These are phyloP conservation scores for Aureobasidium subglaciale DNA, from an alignment of 2,329 filamentous ascomycete genomes.

Conservation along the genomic window DNA sequence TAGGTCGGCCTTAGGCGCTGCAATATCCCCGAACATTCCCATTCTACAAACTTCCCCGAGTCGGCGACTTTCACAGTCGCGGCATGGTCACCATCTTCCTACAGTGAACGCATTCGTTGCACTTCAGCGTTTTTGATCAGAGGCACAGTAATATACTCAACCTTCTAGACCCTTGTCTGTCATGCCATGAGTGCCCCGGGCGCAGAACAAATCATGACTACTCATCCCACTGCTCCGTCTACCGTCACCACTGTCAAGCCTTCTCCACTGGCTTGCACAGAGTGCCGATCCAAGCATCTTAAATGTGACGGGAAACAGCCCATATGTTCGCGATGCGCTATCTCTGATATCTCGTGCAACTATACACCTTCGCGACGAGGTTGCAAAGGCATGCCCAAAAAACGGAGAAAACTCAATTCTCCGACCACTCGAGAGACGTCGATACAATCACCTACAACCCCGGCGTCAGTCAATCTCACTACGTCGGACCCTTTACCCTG, in stretches of 20 bases:
- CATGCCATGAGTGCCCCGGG: not conserved
- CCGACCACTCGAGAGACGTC: slow-evolving; percentile 50
- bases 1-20: no score
- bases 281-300: slow-evolving; percentile 55
- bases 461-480: slow-evolving; percentile 38
- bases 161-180: not conserved
- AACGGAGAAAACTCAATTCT: slow-evolving; percentile 41
- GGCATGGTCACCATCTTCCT: not conserved
- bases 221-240: not conserved
- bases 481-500: slow-evolving; percentile 45
- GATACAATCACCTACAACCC: slow-evolving; percentile 31
- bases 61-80: slow-evolving; percentile 9
- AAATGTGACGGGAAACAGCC: slow-evolving; percentile 68
- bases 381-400: slow-evolving; percentile 59
- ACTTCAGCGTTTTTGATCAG: not conserved
- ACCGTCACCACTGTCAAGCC: not conserved
- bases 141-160: not conserved
- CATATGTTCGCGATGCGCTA: slow-evolving; percentile 57
- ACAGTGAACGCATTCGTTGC: not conserved
- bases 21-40: not conserved
- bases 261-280: slow-evolving; percentile 27
- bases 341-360: slow-evolving; percentile 55
- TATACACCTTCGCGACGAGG: slow-evolving; percentile 70
- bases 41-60: not conserved
- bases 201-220: not conserved